A percentile compares a stretch with the other conserved stretches of the same genome.
Evolutionary conservation across 164 flowering plant genomes (phyloP).

Genomic region (Stephania cephalantha): DNA sequence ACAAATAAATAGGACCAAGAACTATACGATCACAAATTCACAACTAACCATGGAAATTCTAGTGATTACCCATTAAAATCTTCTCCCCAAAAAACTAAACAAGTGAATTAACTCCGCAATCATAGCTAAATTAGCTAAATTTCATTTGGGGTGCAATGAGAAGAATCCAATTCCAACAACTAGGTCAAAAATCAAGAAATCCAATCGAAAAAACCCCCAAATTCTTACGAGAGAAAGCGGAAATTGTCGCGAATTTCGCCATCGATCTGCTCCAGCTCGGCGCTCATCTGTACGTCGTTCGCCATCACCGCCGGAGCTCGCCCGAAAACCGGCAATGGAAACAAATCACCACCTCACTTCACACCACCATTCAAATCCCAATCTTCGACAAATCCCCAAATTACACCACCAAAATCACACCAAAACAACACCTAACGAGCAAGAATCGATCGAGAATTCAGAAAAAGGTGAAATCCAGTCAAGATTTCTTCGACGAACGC

Average conservation of each 20-base stretch:
- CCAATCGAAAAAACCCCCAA: not conserved
- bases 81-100: not conserved
- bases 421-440: not conserved
- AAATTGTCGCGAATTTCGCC: conserved; percentile 86
- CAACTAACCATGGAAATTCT: not conserved
- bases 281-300: conserved; percentile 24
- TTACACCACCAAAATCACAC: not conserved
- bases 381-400: not conserved
- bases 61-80: not conserved
- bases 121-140: not conserved
- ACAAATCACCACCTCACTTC: not conserved
- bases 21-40: not conserved
- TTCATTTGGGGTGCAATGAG: not conserved
- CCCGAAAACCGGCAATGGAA: not conserved
- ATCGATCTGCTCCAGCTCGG: conserved; percentile 88
- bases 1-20: not conserved
- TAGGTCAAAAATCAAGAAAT: not conserved
- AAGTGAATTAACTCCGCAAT: not conserved
- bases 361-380: conserved; percentile 4
- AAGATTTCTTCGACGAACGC: too few species aligned
- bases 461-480: too few species aligned
- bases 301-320: conserved; percentile 22
- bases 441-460: not conserved
- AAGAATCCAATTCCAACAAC: not conserved
- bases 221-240: conserved; percentile 35